A percentile compares a stretch with the other conserved stretches of the same genome.
These are phyloP conservation scores for Xylaria sp. DNA, from an alignment of 2,329 filamentous ascomycete genomes.

Conservation along the genomic window DNA sequence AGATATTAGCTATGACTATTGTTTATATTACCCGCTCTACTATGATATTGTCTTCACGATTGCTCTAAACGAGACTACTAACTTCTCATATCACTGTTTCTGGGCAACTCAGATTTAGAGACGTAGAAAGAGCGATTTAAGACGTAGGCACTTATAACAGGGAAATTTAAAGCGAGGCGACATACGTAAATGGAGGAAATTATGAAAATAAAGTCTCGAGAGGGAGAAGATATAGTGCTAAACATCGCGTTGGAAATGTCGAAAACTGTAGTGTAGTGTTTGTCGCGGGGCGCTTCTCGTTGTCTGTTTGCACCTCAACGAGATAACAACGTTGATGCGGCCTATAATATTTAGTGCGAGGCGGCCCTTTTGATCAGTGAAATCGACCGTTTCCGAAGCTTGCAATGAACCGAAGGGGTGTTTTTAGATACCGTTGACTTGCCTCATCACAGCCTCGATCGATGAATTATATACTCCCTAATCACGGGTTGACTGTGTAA, in stretches of 20 bases:
- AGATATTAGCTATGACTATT: no score
- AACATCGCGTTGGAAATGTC: slow-evolving; percentile 7
- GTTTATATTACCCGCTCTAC: no score
- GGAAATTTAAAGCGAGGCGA: no score
- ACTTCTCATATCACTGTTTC: no score
- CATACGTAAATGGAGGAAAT: neutral
- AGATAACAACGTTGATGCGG: slow-evolving; percentile 5
- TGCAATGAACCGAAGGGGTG: neutral
- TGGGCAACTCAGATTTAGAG: no score
- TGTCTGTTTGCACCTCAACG: slow-evolving; percentile 1
- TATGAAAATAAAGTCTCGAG: neutral
- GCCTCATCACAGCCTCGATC: slow-evolving; percentile 13
- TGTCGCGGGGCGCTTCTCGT: slow-evolving; percentile 8
- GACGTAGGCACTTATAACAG: no score
- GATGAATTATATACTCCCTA: no score
- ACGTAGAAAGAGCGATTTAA: no score
- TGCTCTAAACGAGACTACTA: no score
- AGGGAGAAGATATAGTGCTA: slow-evolving; percentile 1
- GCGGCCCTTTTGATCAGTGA: neutral
- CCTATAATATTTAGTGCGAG: slow-evolving; percentile 16
- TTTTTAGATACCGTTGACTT: slow-evolving; percentile 1
- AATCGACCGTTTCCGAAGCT: neutral
- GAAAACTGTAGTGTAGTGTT: slow-evolving; percentile 3
- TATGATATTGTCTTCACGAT: no score
- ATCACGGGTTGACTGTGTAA: neutral